A percentile compares a stretch with the other conserved stretches of the same genome.
Evolutionary conservation across 2,329 filamentous ascomycete genomes (phyloP).

Genomic region (Sarocladiaceae sp.): DNA sequence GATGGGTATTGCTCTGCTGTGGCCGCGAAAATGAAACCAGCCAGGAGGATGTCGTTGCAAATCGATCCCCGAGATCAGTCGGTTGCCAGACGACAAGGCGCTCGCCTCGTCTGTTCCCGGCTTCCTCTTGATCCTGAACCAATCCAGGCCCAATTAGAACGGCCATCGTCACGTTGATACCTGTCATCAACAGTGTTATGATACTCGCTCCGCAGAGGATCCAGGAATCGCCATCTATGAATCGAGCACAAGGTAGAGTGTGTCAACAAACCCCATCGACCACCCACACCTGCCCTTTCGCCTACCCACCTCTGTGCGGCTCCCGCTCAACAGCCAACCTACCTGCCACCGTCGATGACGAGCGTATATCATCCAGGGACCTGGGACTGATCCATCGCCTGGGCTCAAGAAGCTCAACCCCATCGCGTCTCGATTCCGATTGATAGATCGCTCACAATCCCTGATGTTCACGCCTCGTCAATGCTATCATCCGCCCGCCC

Average conservation of each 20-base stretch:
- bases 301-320: neutral
- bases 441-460: constrained; percentile 7
- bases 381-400: too few species aligned
- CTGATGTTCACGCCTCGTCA: constrained; percentile 2
- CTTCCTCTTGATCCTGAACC: constrained; percentile 1
- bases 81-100: neutral
- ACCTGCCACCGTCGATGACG: neutral
- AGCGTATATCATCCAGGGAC: constrained; percentile 1
- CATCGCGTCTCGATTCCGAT: constrained; percentile 1
- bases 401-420: too few species aligned
- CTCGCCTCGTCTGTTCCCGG: neutral
- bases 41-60: too few species aligned
- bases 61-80: too few species aligned
- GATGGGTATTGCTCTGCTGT: neutral
- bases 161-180: neutral
- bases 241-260: too few species aligned
- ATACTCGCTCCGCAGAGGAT: too few species aligned
- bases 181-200: too few species aligned
- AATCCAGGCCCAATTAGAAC: neutral
- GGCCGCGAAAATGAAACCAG: neutral
- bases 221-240: too few species aligned
- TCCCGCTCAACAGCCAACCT: neutral
- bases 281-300: too few species aligned
- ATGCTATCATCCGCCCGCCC: constrained; percentile 4
- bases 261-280: too few species aligned